phyloP scores from a whole-genome alignment of 805 yeast genomes.

The Metschnikowia shivogae region DNA sequence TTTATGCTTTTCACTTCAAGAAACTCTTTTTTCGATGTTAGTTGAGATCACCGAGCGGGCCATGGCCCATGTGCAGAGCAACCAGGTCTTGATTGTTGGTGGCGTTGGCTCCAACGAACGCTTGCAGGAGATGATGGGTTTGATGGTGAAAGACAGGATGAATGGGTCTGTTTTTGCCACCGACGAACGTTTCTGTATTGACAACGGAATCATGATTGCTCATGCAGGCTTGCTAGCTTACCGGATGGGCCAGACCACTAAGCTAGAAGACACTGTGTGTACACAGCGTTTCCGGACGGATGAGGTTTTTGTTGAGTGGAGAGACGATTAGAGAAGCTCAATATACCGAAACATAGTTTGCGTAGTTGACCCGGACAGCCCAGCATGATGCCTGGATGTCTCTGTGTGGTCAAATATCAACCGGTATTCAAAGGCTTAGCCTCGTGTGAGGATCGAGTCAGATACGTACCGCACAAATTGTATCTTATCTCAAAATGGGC shows the following conservation, averaged over 20 bases:
- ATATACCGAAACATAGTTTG: background rate
- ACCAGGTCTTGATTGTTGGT: conserved; percentile 91
- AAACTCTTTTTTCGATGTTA: conserved; percentile 88
- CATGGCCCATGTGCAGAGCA: conserved; percentile 91
- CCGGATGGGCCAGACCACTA: conserved; percentile 69
- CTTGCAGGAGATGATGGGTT: conserved; percentile 93
- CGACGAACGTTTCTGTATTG: conserved; percentile 95
- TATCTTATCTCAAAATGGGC: too few relatives aligned
- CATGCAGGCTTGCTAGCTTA: conserved; percentile 91
- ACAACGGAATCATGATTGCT: conserved; percentile 98
- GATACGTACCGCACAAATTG: conserved; percentile 17
- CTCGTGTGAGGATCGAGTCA: conserved; percentile 9
- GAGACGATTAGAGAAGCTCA: conserved; percentile 47
- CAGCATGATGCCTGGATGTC: conserved; percentile 2
- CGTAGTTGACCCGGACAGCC: conserved; percentile 12
- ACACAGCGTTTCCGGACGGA: conserved; percentile 94
- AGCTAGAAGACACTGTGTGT: conserved; percentile 70
- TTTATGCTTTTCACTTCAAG: conserved; percentile 89
- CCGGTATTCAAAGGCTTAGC: conserved; percentile 11
- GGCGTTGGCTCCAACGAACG: conserved; percentile 97
- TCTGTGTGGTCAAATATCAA: conserved; percentile 16
- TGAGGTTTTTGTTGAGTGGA: conserved; percentile 87
- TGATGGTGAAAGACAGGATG: conserved; percentile 80
- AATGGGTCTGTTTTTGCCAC: conserved; percentile 90
- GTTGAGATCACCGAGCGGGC: conserved; percentile 98